Base-by-base conservation (phyloP, 2,329 filamentous ascomycete genomes). In the Ophiostoma sp. region DNA sequence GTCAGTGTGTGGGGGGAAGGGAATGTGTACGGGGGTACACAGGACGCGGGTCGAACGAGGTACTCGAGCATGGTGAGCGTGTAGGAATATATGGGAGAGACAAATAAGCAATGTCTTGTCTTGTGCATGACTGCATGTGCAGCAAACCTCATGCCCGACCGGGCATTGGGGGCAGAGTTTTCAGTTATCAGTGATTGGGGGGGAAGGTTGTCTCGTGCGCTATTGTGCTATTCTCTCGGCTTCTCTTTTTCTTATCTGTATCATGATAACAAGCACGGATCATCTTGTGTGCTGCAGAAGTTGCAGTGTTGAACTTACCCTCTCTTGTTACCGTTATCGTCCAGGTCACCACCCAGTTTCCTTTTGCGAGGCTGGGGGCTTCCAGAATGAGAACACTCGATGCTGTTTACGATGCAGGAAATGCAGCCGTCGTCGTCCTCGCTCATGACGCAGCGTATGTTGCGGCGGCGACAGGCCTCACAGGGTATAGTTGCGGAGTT, bases 361-460 rank as follows among this genome's bases (percentile, higher is more conserved):
- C 92, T 86, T 83, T 95, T 95, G 75, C 92, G 87, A 71, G 90
- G 89, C 76, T 89, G 88, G 33, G 91, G 91, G 78, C 90, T 92
- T 74, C 90, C 88, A 68, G 89, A 84, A 77, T 94, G 88, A 62
- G 92, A 94, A 80, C 92, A 95, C 75, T 92, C 89, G 77, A 91
- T 87, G 76, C 89, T 90, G 79, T 90, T 89, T 78, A 89, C 88
- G 77, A 92, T 89, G 80, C 92, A 96, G 73, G 92, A 84, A 73
- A 92, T 85, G 79, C 92, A 95, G 74, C 85, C 84, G 75, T 91
- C 87, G 74, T 90, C 90, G 78, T 94, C 91, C 77, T 93, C 89
- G 74, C 80, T 81, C 77, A 91, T 86, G 73, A 93, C 88, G 80
- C 92, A 95, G 80, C 89, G 89, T 76, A 87, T 87, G 78, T 91